Evolutionary conservation across 805 yeast genomes (phyloP).

Genomic region (Myxozyma mucilagina): DNA sequence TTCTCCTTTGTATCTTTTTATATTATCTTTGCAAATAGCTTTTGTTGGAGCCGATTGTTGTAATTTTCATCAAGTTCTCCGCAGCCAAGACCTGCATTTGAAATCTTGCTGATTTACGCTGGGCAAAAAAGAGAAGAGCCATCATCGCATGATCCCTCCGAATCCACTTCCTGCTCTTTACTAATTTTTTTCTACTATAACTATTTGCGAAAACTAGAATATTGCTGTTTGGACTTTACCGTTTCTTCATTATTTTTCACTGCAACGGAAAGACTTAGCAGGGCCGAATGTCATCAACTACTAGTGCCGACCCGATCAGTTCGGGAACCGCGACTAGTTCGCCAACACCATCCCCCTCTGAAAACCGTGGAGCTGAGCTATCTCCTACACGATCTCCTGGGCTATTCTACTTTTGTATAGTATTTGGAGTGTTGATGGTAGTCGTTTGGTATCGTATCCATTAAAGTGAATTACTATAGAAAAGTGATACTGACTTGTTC

Average conservation of each 20-base stretch:
- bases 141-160: no score
- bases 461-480: not conserved
- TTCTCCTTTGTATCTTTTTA: no score
- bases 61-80: no score
- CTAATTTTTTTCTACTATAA: no score
- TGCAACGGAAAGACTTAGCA: not conserved
- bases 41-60: no score
- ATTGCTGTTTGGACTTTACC: not conserved
- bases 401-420: slow-evolving; percentile 43
- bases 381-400: slow-evolving; percentile 34
- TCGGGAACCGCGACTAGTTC: slow-evolving; percentile 1
- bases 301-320: not conserved
- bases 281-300: not conserved
- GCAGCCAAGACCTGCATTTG: no score
- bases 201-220: no score
- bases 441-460: slow-evolving; percentile 37
- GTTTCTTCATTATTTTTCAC: not conserved
- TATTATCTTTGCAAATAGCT: no score
- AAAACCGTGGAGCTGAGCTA: not conserved
- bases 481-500: not conserved
- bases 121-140: no score
- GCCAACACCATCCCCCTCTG: slow-evolving; percentile 6
- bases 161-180: no score
- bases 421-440: slow-evolving; percentile 41
- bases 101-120: no score